Evolutionary conservation across 1,284 basidiomycete species (phyloP), one percentile per base, ranked within the genome.

Genomic region (Ustilago sp.): DNA sequence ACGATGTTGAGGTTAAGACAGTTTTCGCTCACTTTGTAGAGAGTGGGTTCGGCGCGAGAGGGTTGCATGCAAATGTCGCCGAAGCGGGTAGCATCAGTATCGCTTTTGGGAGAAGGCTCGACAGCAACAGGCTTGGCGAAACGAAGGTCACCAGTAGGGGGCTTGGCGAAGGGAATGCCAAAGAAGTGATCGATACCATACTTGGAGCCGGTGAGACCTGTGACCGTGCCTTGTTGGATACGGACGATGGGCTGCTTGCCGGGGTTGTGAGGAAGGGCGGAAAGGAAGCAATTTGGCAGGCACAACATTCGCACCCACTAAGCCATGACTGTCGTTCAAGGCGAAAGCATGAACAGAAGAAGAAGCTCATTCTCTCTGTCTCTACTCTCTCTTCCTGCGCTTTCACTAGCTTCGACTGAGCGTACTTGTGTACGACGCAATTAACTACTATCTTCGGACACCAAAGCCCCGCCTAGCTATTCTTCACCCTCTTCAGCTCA

Each of bases 1-100:
- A 75, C 65, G 31, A 80, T 61, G 51, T 80, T 77, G 61, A 80
- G 59, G 55, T 61, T 69, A 52, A 80, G 70, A 39, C 79, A 80
- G 62, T 77, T 60, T 38, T 80, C 79, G 43, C 67, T 68, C 59
- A 70, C 51, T 32, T 67, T 65, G 61, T 67, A 77, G 3, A 58
- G 58, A 4, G 66, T 35, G 4, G 54, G 53, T 8, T 59, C 41
- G 6, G 38, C 3, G 3, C 31, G 31, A 7, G 51, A 39, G 8
- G 64, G 39, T 52, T 71, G 71, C 41, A 68, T 67, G 63, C 76
- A 77, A 39, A 71, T 56, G 52, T 64, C 38, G 19, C 69, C 70
- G 41, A 67, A 77, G 8, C 57, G 62, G 2, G 70, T 70, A 3
- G 74, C 74, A n/a, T 77, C 66, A 41, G 74, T 69, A n/a, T 51